Evolutionary conservation across 371 early-diverging fungal species (phyloP).

Genomic region (Rhizomucor pusillus): DNA sequence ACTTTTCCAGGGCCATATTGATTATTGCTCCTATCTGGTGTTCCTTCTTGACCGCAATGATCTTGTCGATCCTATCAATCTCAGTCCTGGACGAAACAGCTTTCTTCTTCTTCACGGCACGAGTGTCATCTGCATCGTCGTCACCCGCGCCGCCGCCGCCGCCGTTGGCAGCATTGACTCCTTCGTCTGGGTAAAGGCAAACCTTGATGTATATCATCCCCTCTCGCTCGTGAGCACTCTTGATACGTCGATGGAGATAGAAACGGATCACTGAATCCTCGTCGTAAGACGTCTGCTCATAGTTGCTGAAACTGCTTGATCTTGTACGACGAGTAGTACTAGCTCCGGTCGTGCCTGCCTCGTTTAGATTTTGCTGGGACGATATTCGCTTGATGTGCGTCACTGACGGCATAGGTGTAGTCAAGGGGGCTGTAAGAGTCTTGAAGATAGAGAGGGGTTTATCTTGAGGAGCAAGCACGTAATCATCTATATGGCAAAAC

Average conservation of each 20-base stretch:
- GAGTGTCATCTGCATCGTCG: conserved; percentile 6
- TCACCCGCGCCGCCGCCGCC: conserved; percentile 8
- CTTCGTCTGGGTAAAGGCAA: conserved; percentile 38
- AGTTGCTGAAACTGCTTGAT: conserved; percentile 46
- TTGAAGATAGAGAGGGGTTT: conserved; percentile 59
- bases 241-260: conserved; percentile 43
- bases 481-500: conserved; percentile 40
- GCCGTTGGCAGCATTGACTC: neutral
- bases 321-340: conserved; percentile 18
- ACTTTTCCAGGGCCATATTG: conserved; percentile 41
- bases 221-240: conserved; percentile 35
- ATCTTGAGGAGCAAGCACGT: conserved; percentile 51
- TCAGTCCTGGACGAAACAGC: conserved; percentile 16
- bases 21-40: conserved; percentile 36
- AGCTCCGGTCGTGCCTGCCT: conserved; percentile 6
- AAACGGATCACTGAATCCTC: conserved; percentile 45
- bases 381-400: conserved; percentile 29
- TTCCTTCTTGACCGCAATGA: conserved; percentile 40
- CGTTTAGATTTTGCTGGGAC: conserved; percentile 16
- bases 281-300: conserved; percentile 39
- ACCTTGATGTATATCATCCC: conserved; percentile 43
- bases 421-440: conserved; percentile 58
- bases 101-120: conserved; percentile 20
- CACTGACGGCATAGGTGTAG: conserved; percentile 55
- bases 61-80: conserved; percentile 49